Conservation (phyloP, 208 protist species). For the Leishmania major region DNA sequence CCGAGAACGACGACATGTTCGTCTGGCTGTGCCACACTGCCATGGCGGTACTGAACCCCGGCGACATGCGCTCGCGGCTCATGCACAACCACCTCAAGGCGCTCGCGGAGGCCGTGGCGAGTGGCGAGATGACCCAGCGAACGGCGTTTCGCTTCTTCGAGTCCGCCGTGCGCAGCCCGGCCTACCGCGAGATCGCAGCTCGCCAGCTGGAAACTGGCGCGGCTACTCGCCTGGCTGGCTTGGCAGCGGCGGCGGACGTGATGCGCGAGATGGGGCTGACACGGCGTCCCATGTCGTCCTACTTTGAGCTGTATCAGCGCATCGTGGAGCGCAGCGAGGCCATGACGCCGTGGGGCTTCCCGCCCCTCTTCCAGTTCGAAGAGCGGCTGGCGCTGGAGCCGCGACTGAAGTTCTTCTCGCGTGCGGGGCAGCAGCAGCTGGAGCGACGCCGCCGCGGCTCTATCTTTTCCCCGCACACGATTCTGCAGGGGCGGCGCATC, state of each 20-base stretch:
- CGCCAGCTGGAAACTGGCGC: conserved; percentile 84
- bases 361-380: conserved; percentile 92
- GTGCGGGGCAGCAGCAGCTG: conserved; percentile 78
- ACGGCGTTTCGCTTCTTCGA: conserved; percentile 92
- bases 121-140: conserved; percentile 85
- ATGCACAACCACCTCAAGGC: conserved; percentile 88
- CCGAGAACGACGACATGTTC: conserved; percentile 92
- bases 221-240: conserved; percentile 84
- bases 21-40: conserved; percentile 92
- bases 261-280: conserved; percentile 89
- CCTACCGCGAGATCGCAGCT: conserved; percentile 82
- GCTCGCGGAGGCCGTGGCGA: conserved; percentile 85
- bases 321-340: conserved; percentile 91
- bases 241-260: conserved; percentile 85
- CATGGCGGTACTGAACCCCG: conserved; percentile 91
- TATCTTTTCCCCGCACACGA: conserved; percentile 80
- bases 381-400: conserved; percentile 87
- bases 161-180: conserved; percentile 83
- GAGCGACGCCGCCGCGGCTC: conserved; percentile 68
- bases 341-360: conserved; percentile 93
- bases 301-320: conserved; percentile 93
- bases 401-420: conserved; percentile 87
- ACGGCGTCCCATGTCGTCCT: conserved; percentile 85
- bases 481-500: conserved; percentile 72
- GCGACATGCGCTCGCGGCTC: conserved; percentile 86